Evolutionary conservation across 129 eudicot species (phyloP).

Genomic region (Lonicera japonica): DNA sequence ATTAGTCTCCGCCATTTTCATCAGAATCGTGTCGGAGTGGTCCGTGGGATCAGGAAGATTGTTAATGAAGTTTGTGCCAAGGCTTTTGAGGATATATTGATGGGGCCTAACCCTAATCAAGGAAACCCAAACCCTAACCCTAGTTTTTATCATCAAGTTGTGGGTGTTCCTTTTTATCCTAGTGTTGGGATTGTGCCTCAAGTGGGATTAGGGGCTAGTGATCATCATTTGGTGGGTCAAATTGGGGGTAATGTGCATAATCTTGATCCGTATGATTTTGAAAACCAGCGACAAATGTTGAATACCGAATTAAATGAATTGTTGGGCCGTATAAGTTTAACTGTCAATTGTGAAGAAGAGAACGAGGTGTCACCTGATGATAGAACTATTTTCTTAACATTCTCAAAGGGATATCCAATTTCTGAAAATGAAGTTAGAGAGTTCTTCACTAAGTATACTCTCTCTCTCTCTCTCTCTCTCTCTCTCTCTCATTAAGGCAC

Average conservation of each 20-base stretch:
- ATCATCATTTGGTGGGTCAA: not conserved
- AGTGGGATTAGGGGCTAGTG: not conserved
- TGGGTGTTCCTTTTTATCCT: not conserved
- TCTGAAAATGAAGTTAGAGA: constrained; percentile 26
- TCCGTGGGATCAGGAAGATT: constrained; percentile 11
- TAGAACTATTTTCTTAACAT: constrained; percentile 39
- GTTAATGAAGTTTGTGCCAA: constrained; percentile 21
- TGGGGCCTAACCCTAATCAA: no score
- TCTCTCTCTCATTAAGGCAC: no score
- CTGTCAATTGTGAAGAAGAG: not conserved
- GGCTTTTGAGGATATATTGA: constrained; percentile 29
- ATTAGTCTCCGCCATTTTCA: constrained; percentile 9
- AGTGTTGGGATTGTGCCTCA: constrained; percentile 7
- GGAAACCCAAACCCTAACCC: not conserved
- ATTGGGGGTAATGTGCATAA: not conserved
- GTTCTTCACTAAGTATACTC: constrained; percentile 25
- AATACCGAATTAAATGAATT: constrained; percentile 1
- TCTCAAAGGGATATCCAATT: constrained; percentile 38
- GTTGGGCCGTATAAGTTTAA: not conserved
- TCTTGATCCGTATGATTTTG: not conserved
- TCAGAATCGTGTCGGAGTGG: constrained; percentile 11
- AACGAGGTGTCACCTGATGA: constrained; percentile 20
- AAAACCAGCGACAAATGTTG: not conserved
- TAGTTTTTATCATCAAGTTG: not conserved
- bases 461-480: not conserved